phyloP scores from a whole-genome alignment of 2,329 filamentous ascomycete genomes.

The Penicillium sp. region DNA sequence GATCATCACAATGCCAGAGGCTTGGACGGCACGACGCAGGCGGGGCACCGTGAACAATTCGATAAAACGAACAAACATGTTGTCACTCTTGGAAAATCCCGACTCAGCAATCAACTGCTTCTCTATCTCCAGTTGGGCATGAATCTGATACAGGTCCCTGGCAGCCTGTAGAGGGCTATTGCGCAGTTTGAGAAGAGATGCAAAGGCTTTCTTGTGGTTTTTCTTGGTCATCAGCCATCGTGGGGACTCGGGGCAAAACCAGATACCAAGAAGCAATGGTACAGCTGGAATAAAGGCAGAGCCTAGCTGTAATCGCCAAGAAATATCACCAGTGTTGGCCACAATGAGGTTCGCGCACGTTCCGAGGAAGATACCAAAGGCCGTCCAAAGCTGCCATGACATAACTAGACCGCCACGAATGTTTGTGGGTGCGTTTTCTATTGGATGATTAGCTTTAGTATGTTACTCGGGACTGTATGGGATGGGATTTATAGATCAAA shows the following conservation, averaged over 20 bases:
- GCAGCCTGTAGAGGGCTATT: conserved; percentile 38
- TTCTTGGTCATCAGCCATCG: conserved; percentile 41
- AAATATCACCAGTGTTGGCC: conserved; percentile 37
- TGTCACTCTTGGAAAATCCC: conserved; percentile 10
- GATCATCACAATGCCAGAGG: conserved; percentile 31
- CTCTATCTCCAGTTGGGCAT: conserved; percentile 33
- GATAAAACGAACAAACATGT: conserved; percentile 21
- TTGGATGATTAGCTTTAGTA: neutral
- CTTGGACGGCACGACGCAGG: conserved; percentile 28
- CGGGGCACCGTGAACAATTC: conserved; percentile 23
- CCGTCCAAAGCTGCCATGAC: conserved; percentile 55
- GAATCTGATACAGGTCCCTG: conserved; percentile 33
- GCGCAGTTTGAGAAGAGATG: conserved; percentile 37
- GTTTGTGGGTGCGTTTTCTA: conserved; percentile 52
- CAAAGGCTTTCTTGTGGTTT: conserved; percentile 30
- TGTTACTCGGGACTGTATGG: neutral
- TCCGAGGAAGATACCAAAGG: conserved; percentile 44
- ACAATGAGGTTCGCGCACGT: conserved; percentile 46
- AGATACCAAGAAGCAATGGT: conserved; percentile 48
- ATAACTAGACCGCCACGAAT: conserved; percentile 57
- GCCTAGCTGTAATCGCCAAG: conserved; percentile 50
- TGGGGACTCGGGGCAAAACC: conserved; percentile 44
- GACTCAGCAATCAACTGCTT: conserved; percentile 17
- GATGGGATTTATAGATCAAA: neutral
- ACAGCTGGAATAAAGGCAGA: conserved; percentile 51